A percentile compares a stretch with the other conserved stretches of the same genome.
Evolutionary conservation across 73 alveolate genomes (phyloP).

Genomic region (Blepharisma japonicum): DNA sequence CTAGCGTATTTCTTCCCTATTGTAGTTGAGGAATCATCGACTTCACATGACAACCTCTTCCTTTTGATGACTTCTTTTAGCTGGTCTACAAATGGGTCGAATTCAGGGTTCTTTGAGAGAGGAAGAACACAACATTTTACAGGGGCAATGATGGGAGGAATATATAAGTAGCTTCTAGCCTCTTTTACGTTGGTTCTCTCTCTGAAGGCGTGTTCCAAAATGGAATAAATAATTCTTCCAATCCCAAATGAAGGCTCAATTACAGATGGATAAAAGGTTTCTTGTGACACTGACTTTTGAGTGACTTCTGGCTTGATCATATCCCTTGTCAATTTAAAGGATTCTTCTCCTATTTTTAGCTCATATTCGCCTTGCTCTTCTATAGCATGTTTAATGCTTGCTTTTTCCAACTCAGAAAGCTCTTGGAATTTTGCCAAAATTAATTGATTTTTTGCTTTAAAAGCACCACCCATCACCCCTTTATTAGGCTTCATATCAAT

Average conservation of each 20-base stretch:
- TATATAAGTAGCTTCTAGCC: slow-evolving; percentile 82
- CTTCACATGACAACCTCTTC: slow-evolving; percentile 89
- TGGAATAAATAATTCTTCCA: slow-evolving; percentile 92
- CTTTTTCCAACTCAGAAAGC: slow-evolving; percentile 73
- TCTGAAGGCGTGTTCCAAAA: slow-evolving; percentile 92
- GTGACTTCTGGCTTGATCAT: slow-evolving; percentile 70
- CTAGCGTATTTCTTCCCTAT: slow-evolving; percentile 98
- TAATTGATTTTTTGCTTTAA: slow-evolving; percentile 79
- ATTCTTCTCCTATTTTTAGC: slow-evolving; percentile 65
- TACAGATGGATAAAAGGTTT: slow-evolving; percentile 89
- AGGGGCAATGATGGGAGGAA: slow-evolving; percentile 94
- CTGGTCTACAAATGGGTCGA: slow-evolving; percentile 58
- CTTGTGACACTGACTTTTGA: slow-evolving; percentile 86
- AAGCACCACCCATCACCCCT: slow-evolving; percentile 70
- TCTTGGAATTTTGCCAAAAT: slow-evolving; percentile 73
- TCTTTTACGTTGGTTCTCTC: slow-evolving; percentile 79
- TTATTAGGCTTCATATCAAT: slow-evolving; percentile 69
- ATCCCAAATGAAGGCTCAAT: slow-evolving; percentile 99
- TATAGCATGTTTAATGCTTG: slow-evolving; percentile 52
- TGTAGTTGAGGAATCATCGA: slow-evolving; percentile 88
- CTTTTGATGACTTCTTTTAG: slow-evolving; percentile 65
- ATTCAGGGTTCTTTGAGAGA: slow-evolving; percentile 70
- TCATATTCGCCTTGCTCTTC: slow-evolving; percentile 64
- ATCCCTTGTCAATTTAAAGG: slow-evolving; percentile 46
- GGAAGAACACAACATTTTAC: slow-evolving; percentile 91